phyloP scores from a whole-genome alignment of 495 filamentous ascomycete species.

The Thermochaetoides thermophila region DNA sequence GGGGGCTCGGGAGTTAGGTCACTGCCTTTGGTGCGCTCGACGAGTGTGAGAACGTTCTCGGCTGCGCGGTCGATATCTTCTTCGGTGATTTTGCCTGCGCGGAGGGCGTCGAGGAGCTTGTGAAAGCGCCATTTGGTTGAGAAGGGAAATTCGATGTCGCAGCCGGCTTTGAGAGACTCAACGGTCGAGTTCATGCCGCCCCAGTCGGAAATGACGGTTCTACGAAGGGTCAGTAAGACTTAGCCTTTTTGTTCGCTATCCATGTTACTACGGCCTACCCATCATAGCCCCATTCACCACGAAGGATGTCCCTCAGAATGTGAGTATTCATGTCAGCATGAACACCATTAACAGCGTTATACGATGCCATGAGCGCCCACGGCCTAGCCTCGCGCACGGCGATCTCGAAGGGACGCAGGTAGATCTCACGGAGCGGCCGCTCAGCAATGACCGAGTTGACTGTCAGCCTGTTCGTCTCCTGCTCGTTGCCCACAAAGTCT shows the following conservation, averaged over 20 bases:
- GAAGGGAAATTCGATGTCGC: constrained; percentile 68
- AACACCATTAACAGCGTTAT: constrained; percentile 67
- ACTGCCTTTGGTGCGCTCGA: constrained; percentile 46
- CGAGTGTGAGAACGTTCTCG: constrained; percentile 51
- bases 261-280: constrained; percentile 28
- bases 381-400: constrained; percentile 65
- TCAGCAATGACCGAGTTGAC: constrained; percentile 57
- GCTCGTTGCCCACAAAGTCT: constrained; percentile 75
- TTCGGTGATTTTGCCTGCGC: constrained; percentile 41
- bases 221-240: constrained; percentile 19
- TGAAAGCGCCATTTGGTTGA: constrained; percentile 57
- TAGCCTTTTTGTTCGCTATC: constrained; percentile 1
- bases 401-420: constrained; percentile 70
- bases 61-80: constrained; percentile 35
- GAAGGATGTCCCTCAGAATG: constrained; percentile 56
- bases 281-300: constrained; percentile 64
- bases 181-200: constrained; percentile 53
- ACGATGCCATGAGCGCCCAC: constrained; percentile 72
- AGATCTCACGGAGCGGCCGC: constrained; percentile 65
- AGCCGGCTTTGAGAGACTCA: constrained; percentile 56
- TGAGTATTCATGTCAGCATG: constrained; percentile 63
- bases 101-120: constrained; percentile 46
- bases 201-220: constrained; percentile 64
- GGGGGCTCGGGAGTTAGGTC: constrained; percentile 44
- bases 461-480: constrained; percentile 64